Evolutionary conservation across 345 rosid species (phyloP).

Genomic region (Citrus hindsii): DNA sequence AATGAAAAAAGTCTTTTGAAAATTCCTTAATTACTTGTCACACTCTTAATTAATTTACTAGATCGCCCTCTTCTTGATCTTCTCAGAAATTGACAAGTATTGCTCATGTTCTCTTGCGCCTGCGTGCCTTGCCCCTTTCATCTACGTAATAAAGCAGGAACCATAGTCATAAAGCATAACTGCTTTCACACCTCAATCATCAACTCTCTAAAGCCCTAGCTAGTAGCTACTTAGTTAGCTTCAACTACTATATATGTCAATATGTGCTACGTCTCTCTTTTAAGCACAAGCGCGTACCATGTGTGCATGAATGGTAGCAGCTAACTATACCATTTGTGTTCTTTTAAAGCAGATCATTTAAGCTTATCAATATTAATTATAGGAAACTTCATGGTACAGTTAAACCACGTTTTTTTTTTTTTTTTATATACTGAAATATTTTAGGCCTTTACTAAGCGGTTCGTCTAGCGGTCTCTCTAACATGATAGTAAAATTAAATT

Average conservation of each 20-base stretch:
- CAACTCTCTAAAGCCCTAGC: background rate
- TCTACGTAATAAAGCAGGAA: slow-evolving; percentile 19
- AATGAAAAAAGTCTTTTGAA: background rate
- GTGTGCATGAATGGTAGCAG: too few relatives aligned
- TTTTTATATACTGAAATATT: too few relatives aligned
- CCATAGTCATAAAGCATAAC: background rate
- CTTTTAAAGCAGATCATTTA: too few relatives aligned
- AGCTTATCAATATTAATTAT: too few relatives aligned
- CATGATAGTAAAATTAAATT: too few relatives aligned
- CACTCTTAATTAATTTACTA: background rate
- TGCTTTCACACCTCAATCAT: background rate
- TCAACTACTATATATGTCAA: background rate
- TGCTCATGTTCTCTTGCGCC: slow-evolving; percentile 20
- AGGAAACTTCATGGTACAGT: too few relatives aligned
- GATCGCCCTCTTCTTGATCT: background rate
- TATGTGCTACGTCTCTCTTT: too few relatives aligned
- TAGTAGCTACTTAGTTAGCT: background rate
- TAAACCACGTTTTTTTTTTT: too few relatives aligned
- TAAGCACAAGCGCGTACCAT: too few relatives aligned
- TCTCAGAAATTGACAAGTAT: background rate
- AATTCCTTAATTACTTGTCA: background rate
- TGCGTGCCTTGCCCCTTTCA: slow-evolving; percentile 47
- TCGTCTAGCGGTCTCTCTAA: too few relatives aligned
- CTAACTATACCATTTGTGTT: too few relatives aligned
- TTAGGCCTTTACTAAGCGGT: too few relatives aligned